A percentile compares a stretch with the other conserved stretches of the same genome.
These are phyloP conservation scores for Gamarada debralockiae DNA, from an alignment of 495 filamentous ascomycete genomes.

Conservation along the genomic window DNA sequence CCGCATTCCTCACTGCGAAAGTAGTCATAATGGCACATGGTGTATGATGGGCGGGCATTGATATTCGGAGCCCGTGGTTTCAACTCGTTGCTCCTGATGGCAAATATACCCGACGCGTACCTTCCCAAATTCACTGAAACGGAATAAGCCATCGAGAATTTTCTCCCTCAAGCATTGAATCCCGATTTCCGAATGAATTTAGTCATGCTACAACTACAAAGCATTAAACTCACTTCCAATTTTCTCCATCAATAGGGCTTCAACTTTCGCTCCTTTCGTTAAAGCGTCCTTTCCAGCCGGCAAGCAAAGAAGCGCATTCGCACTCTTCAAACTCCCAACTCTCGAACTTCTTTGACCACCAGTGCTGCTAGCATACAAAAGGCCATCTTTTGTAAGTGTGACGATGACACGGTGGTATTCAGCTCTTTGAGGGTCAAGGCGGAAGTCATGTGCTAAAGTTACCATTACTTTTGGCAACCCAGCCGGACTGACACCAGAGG, in stretches of 20 bases:
- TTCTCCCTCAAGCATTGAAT: no score
- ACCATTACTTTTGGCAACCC: conserved; percentile 73
- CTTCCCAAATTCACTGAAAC: no score
- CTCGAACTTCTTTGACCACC: conserved; percentile 85
- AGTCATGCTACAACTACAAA: conserved; percentile 5
- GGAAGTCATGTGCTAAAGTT: conserved; percentile 64
- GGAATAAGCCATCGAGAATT: no score
- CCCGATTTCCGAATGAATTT: background rate
- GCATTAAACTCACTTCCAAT: conserved; percentile 16
- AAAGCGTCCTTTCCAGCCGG: conserved; percentile 37
- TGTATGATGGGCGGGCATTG: no score
- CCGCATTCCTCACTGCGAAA: no score
- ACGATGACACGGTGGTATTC: conserved; percentile 86
- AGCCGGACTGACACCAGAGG: conserved; percentile 53
- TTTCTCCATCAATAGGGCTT: conserved; percentile 27
- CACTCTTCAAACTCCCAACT: conserved; percentile 81
- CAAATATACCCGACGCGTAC: no score
- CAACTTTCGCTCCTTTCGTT: conserved; percentile 15
- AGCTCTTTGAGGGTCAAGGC: conserved; percentile 65
- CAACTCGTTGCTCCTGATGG: no score
- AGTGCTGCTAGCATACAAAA: conserved; percentile 74
- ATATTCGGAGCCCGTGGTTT: no score
- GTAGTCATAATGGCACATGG: no score
- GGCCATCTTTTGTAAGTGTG: conserved; percentile 57
- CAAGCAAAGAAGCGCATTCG: conserved; percentile 82